These are phyloP conservation scores for Phlebiopsis gigantea DNA, from an alignment of 768 basidiomycete genomes.

Conservation along the genomic window DNA sequence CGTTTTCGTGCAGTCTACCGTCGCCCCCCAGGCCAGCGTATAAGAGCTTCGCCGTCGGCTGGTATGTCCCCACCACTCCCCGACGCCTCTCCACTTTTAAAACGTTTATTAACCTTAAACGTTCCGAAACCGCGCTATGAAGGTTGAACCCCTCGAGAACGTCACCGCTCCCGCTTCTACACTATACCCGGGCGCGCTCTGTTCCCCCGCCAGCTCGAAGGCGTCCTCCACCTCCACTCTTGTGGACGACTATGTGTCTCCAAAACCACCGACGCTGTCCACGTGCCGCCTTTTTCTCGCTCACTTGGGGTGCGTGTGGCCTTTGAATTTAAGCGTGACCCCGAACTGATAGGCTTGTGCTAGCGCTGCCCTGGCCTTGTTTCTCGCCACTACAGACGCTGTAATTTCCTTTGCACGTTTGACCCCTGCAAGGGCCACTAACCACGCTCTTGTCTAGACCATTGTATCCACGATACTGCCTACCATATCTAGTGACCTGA, in stretches of 20 bases:
- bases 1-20: conserved; percentile 6
- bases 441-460: too few species aligned
- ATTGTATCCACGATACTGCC: conserved; percentile 83
- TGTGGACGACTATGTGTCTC: conserved; percentile 12
- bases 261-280: conserved; percentile 33
- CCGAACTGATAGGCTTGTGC: neutral
- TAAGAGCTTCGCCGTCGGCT: conserved; percentile 5
- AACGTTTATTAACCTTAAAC: neutral
- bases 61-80: conserved; percentile 7
- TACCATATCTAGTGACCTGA: conserved; percentile 67
- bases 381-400: conserved; percentile 83
- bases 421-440: conserved; percentile 5
- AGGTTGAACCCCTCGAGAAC: neutral
- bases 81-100: neutral
- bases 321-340: neutral
- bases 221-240: conserved; percentile 20
- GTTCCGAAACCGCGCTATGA: neutral
- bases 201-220: conserved; percentile 11
- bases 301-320: conserved; percentile 59
- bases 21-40: conserved; percentile 6
- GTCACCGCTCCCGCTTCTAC: neutral
- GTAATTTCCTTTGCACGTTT: conserved; percentile 44
- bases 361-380: conserved; percentile 75
- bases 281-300: conserved; percentile 53
- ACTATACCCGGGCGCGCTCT: conserved; percentile 1